Evolutionary conservation across 2,329 filamentous ascomycete species (phyloP).

Genomic region (Tolypocladium cylindrosporum): DNA sequence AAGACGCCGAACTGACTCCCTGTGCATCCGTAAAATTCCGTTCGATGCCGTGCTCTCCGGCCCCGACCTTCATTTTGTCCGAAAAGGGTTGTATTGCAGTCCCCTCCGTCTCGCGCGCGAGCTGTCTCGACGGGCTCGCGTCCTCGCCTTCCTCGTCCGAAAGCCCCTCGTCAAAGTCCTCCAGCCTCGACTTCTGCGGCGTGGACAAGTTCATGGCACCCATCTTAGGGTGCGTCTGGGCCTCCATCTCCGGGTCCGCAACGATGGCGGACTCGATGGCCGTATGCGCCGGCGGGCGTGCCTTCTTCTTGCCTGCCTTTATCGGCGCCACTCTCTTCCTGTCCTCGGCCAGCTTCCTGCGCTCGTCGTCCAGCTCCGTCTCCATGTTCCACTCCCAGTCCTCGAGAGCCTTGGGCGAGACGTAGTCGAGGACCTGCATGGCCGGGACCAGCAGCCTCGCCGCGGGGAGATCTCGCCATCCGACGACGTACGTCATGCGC

Average conservation of each 20-base stretch:
- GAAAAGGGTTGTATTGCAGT: not conserved
- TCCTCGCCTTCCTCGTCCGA: constrained; percentile 19
- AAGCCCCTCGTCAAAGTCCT: constrained; percentile 16
- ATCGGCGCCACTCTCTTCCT: constrained; percentile 7
- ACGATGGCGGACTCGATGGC: constrained; percentile 13
- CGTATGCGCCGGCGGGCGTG: constrained; percentile 17
- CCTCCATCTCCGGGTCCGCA: constrained; percentile 13
- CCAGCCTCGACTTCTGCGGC: constrained; percentile 20
- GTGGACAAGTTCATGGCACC: constrained; percentile 24
- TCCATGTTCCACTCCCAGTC: constrained; percentile 42
- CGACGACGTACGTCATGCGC: constrained; percentile 43
- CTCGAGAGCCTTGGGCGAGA: constrained; percentile 45
- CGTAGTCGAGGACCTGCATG: constrained; percentile 44
- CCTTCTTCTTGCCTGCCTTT: constrained; percentile 9
- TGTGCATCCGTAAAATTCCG: not conserved
- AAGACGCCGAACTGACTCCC: too few species aligned
- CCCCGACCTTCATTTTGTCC: not conserved
- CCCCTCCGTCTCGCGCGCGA: constrained; percentile 12
- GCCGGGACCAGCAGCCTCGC: constrained; percentile 36
- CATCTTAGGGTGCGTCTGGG: constrained; percentile 14
- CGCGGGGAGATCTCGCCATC: constrained; percentile 41
- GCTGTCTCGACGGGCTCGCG: constrained; percentile 15
- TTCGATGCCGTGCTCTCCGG: constrained; percentile 1
- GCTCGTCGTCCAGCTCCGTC: constrained; percentile 31
- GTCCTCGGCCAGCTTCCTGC: constrained; percentile 15